Conservation (phyloP, 495 filamentous ascomycete genomes). For the Parmelia sp. region DNA sequence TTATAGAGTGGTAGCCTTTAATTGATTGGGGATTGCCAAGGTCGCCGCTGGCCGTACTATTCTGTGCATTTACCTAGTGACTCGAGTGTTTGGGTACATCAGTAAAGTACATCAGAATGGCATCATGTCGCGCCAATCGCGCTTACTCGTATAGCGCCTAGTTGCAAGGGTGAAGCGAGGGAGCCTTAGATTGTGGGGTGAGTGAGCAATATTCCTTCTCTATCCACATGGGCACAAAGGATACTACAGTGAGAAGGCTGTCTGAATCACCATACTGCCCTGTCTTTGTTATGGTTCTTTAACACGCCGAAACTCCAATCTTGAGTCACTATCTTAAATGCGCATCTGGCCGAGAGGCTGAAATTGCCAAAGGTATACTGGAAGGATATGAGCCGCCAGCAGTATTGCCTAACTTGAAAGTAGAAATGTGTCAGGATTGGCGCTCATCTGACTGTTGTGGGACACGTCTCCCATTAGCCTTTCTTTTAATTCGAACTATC, state of each 20-base stretch:
- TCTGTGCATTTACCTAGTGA: not conserved
- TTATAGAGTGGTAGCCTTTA: too few species aligned
- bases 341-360: not conserved
- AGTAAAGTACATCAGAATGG: slow-evolving; percentile 14
- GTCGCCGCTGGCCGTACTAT: not conserved
- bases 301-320: not conserved
- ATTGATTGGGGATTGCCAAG: too few species aligned
- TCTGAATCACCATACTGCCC: too few species aligned
- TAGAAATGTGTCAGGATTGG: not conserved
- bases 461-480: not conserved
- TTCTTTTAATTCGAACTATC: not conserved
- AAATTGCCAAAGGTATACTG: not conserved
- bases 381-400: not conserved
- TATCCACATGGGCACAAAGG: too few species aligned
- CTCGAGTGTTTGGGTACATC: not conserved
- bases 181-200: too few species aligned
- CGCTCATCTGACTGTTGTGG: not conserved
- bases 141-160: too few species aligned
- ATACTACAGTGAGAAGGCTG: too few species aligned
- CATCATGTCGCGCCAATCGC: slow-evolving; percentile 14
- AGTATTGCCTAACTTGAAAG: not conserved
- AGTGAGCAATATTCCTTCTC: too few species aligned
- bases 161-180: too few species aligned
- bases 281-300: too few species aligned
- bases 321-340: not conserved